A percentile compares a stretch with the other conserved stretches of the same genome.
phyloP scores from a whole-genome alignment of 768 basidiomycete genomes.

The Hygrocybe punicea region DNA sequence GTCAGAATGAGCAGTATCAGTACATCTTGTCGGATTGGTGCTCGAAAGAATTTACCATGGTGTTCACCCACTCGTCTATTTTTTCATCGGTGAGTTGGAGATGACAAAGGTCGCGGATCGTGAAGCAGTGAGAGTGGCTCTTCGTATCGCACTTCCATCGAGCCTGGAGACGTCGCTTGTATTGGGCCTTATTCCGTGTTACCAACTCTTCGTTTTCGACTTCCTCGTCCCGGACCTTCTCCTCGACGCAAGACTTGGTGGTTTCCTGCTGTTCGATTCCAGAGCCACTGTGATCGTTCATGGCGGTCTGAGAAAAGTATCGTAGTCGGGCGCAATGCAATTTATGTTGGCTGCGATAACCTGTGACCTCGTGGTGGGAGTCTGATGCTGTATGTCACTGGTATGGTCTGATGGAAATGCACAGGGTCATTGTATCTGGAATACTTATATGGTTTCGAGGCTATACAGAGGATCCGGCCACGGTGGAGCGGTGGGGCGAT shows the following conservation, averaged over 20 bases:
- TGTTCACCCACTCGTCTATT: not conserved
- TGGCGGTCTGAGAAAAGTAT: not conserved
- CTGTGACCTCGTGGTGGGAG: no score
- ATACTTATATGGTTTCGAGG: no score
- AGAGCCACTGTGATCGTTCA: no score
- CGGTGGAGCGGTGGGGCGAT: no score
- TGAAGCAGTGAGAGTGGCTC: not conserved
- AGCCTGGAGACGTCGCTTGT: not conserved
- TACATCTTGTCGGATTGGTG: not conserved
- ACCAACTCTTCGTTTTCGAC: not conserved
- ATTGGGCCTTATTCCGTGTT: not conserved
- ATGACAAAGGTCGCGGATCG: not conserved
- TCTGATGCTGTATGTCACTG: no score
- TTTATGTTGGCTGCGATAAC: no score
- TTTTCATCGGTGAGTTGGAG: not conserved
- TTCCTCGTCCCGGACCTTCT: no score
- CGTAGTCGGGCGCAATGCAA: no score
- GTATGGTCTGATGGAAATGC: no score
- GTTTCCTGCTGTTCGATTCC: not conserved
- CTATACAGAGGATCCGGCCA: no score
- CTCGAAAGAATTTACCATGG: not conserved
- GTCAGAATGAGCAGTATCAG: not conserved
- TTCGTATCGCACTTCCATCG: not conserved
- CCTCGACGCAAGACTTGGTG: not conserved
- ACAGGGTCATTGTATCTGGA: no score